Evolutionary conservation across 257 asterid genomes (phyloP).

Genomic region (Rubia yunnanensis): DNA sequence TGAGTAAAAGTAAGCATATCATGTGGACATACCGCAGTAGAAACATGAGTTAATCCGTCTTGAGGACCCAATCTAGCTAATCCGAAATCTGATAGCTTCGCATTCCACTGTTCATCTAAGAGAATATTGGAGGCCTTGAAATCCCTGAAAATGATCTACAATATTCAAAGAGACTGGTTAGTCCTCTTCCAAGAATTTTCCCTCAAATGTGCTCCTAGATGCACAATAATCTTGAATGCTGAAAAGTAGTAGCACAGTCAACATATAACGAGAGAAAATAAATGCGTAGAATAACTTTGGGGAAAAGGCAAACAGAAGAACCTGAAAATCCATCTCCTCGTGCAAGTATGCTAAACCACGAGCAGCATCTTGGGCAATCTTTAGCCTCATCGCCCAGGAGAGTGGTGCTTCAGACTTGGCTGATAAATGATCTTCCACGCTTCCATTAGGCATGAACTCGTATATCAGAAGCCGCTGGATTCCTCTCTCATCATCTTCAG

Average conservation of each 20-base stretch:
- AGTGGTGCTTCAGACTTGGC: constrained; percentile 47
- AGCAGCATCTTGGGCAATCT: constrained; percentile 86
- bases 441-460: constrained; percentile 84
- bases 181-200: not conserved
- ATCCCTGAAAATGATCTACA: constrained; percentile 40
- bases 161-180: not conserved
- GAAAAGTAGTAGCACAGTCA: not conserved
- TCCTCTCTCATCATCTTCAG: constrained; percentile 98
- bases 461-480: constrained; percentile 87
- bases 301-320: constrained; percentile 7
- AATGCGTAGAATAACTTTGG: not conserved
- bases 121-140: constrained; percentile 47
- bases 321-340: constrained; percentile 99
- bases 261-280: not conserved
- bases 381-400: constrained; percentile 84
- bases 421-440: constrained; percentile 85
- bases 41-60: constrained; percentile 41
- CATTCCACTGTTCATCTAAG: constrained; percentile 40
- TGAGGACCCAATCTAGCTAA: constrained; percentile 47
- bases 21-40: constrained; percentile 38
- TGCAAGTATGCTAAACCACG: constrained; percentile 82
- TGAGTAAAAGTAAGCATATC: not conserved
- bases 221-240: not conserved
- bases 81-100: constrained; percentile 45
- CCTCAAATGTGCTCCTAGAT: not conserved